Conservation (phyloP, 768 basidiomycete genomes). For the Xerocomellus dryophilus region DNA sequence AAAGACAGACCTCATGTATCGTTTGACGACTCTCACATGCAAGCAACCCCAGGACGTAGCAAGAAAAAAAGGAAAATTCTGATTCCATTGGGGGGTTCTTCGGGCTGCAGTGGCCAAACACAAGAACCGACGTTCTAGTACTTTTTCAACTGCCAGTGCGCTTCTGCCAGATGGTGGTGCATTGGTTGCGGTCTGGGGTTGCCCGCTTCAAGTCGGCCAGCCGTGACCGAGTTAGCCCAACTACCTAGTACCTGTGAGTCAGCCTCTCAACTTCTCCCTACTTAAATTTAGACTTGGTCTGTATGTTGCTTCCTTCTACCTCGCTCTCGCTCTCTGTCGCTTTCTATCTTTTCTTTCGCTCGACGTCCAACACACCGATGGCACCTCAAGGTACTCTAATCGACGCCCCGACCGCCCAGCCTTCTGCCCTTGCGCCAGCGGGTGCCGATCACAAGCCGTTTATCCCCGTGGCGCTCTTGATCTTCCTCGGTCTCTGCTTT, state of each 20-base stretch:
- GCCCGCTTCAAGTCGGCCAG: slow-evolving; percentile 1
- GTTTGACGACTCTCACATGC: neutral
- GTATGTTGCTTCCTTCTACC: slow-evolving; percentile 13
- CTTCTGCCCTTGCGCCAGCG: slow-evolving; percentile 1
- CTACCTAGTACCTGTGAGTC: slow-evolving; percentile 5
- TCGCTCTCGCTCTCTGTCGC: slow-evolving; percentile 7
- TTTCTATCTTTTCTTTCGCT: slow-evolving; percentile 7
- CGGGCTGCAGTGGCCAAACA: no score
- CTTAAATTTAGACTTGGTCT: slow-evolving; percentile 1
- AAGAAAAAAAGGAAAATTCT: no score
- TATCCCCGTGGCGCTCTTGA: slow-evolving; percentile 19
- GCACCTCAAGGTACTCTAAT: slow-evolving; percentile 22
- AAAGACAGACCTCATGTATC: no score
- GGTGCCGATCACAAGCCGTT: slow-evolving; percentile 1
- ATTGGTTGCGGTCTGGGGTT: neutral
- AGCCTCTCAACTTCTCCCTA: slow-evolving; percentile 17
- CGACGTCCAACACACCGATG: slow-evolving; percentile 14
- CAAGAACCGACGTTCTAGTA: no score
- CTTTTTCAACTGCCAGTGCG: no score
- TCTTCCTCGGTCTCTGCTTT: slow-evolving; percentile 28
- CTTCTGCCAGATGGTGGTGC: no score
- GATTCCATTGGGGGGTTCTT: no score
- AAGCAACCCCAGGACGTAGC: no score
- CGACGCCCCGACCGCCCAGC: neutral
- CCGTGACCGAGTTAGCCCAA: neutral